Conservation (phyloP, 2,329 filamentous ascomycete genomes). For the Penicillium sp. region DNA sequence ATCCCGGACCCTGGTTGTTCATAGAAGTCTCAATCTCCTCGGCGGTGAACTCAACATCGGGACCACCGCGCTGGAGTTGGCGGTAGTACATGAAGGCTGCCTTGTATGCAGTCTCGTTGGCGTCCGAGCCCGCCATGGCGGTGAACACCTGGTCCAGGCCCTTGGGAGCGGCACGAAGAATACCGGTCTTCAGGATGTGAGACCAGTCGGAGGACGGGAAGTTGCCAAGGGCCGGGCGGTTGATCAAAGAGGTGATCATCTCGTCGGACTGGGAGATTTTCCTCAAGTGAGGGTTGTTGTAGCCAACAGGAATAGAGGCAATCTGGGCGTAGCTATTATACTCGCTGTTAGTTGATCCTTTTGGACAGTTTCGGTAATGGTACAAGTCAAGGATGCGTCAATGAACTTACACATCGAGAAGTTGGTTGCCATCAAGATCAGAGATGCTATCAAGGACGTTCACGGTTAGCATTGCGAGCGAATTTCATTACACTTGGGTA, state of each 20-base stretch:
- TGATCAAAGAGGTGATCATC: constrained; percentile 76
- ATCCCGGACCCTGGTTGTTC: constrained; percentile 73
- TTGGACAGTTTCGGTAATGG: too few relatives aligned
- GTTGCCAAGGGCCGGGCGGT: constrained; percentile 83
- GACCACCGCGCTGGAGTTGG: constrained; percentile 72
- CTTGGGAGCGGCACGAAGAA: constrained; percentile 75
- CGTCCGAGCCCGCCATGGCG: constrained; percentile 80
- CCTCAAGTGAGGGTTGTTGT: constrained; percentile 77
- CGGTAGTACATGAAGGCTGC: constrained; percentile 91
- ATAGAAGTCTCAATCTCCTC: constrained; percentile 70
- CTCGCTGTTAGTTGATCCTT: too few relatives aligned
- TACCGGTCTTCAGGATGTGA: constrained; percentile 68
- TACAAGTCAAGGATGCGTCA: background rate
- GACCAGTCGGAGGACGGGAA: constrained; percentile 85
- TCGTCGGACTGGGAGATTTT: constrained; percentile 66
- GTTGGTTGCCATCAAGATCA: constrained; percentile 47
- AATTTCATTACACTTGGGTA: too few relatives aligned
- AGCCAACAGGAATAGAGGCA: constrained; percentile 84
- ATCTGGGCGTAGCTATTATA: constrained; percentile 71
- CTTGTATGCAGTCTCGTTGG: constrained; percentile 93
- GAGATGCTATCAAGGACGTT: constrained; percentile 33
- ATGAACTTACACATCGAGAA: constrained; percentile 45
- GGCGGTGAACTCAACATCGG: constrained; percentile 68
- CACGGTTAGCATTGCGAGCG: constrained; percentile 12
- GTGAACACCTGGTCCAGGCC: constrained; percentile 87